A percentile compares a stretch with the other conserved stretches of the same genome.
Conservation (phyloP, 768 basidiomycete genomes). For the Leucogyrophana mollusca region DNA sequence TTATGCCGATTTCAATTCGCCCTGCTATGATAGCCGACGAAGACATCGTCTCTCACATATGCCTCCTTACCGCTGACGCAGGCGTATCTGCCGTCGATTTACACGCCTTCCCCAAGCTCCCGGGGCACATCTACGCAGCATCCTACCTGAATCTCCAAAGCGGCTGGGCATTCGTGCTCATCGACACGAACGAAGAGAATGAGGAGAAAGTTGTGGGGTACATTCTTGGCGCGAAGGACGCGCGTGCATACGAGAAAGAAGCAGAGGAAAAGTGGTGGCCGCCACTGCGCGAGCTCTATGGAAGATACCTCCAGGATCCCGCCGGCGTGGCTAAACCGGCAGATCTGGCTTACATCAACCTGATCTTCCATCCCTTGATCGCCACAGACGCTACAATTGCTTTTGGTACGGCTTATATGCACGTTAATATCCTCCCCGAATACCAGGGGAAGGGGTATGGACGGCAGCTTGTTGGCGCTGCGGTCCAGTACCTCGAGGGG, state of each 20-base stretch:
- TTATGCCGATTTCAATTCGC: slow-evolving; percentile 42
- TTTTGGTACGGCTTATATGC: slow-evolving; percentile 73
- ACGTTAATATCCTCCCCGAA: slow-evolving; percentile 67
- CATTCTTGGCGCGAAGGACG: slow-evolving; percentile 64
- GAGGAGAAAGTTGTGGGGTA: slow-evolving; percentile 64
- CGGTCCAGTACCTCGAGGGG: slow-evolving; percentile 38
- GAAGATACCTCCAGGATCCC: slow-evolving; percentile 15
- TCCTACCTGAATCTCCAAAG: slow-evolving; percentile 62
- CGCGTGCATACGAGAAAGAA: slow-evolving; percentile 59
- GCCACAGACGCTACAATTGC: slow-evolving; percentile 54
- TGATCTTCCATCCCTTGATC: slow-evolving; percentile 33
- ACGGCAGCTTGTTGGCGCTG: slow-evolving; percentile 54
- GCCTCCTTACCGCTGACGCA: slow-evolving; percentile 65
- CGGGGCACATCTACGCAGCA: slow-evolving; percentile 65
- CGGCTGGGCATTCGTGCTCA: slow-evolving; percentile 67
- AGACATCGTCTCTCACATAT: slow-evolving; percentile 58
- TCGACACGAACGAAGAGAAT: slow-evolving; percentile 37
- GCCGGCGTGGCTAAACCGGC: slow-evolving; percentile 13
- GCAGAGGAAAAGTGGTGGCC: slow-evolving; percentile 68
- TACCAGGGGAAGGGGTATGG: slow-evolving; percentile 75
- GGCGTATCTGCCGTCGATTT: slow-evolving; percentile 57
- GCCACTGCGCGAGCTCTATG: slow-evolving; percentile 53
- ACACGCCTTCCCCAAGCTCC: slow-evolving; percentile 56
- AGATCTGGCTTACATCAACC: slow-evolving; percentile 31
- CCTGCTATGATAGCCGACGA: slow-evolving; percentile 48